Evolutionary conservation across 345 rosid species (phyloP), one percentile per base, ranked within the genome.

Genomic region (Lagerstroemia speciosa): DNA sequence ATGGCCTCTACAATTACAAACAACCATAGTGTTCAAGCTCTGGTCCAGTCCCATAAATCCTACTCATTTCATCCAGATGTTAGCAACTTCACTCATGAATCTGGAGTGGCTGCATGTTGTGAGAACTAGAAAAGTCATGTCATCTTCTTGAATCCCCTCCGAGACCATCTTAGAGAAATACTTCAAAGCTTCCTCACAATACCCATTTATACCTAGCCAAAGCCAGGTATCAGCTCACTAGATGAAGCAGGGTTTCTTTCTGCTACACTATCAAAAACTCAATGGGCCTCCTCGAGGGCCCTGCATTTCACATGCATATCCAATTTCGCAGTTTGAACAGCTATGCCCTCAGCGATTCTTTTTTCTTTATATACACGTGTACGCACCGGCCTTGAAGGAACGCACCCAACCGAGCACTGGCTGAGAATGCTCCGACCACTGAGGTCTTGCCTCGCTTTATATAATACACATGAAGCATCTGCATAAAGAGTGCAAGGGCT

Each of bases 261-360:
- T 17, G 77, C 43, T 78, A 73, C 68, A 62, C 66, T 30, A 33
- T 37, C 17, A 37, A 73, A 81, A 5, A 73, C 53, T 26, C 46
- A 66, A 10, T 75, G 34, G 61, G 76, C 79, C 70, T 78, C 75
- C 30, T 78, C 72, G 41, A 75, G 40, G n/a, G 75, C 73, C 43
- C 79, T 78, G 43, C 81, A 81, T 67, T 81, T 81, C 64, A 74
- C 74, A 63, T 75, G 75, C 79, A 81, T 75, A 71, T 76, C 76
- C 1, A 76, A 40, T 17, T 78, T 67, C 0, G 82, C 77, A 29
- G 84, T 78, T 55, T 76, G 72, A 68, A 78, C 69, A 5, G 71
- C 70, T 22, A 71, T 57, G 69, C 73, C 79, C 72, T 57, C 68
- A 15, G 37, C 67, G 2, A 75, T 62, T 27, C 46, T 11, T 6